phyloP scores from a whole-genome alignment of 257 asterid genomes.

The Solanum sitiens region DNA sequence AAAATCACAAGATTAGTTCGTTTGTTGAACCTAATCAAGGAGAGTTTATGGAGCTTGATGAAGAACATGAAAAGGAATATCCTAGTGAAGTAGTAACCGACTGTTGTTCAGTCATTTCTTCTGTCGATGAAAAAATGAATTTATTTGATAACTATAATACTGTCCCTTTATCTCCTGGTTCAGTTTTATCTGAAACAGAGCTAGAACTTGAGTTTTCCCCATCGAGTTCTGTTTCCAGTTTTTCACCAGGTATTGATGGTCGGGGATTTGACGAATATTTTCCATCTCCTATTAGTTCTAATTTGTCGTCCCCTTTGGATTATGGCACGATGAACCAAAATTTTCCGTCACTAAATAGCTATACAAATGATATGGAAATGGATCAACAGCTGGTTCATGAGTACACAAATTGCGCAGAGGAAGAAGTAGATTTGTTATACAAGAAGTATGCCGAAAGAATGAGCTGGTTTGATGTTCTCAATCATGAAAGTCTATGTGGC shows the following conservation, averaged over 20 bases:
- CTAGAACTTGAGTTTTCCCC: neutral
- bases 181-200: neutral
- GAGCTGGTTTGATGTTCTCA: constrained; percentile 47
- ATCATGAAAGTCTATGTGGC: constrained; percentile 38
- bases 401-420: neutral
- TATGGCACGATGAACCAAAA: neutral
- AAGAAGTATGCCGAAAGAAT: constrained; percentile 29
- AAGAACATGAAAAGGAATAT: neutral
- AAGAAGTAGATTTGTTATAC: constrained; percentile 24
- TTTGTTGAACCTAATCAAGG: neutral
- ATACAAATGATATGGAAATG: neutral
- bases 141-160: neutral
- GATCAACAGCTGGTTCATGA: neutral
- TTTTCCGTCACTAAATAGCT: neutral
- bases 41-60: neutral
- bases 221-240: neutral
- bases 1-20: neutral
- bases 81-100: neutral
- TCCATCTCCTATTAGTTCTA: neutral
- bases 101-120: neutral
- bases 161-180: neutral
- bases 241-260: neutral
- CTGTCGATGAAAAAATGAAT: neutral
- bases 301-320: neutral
- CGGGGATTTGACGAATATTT: neutral